Percentiles rank a stretch among this genome's conserved stretches.
Conservation (phyloP, 495 filamentous ascomycete genomes). For the Glutinoglossum americanum region DNA sequence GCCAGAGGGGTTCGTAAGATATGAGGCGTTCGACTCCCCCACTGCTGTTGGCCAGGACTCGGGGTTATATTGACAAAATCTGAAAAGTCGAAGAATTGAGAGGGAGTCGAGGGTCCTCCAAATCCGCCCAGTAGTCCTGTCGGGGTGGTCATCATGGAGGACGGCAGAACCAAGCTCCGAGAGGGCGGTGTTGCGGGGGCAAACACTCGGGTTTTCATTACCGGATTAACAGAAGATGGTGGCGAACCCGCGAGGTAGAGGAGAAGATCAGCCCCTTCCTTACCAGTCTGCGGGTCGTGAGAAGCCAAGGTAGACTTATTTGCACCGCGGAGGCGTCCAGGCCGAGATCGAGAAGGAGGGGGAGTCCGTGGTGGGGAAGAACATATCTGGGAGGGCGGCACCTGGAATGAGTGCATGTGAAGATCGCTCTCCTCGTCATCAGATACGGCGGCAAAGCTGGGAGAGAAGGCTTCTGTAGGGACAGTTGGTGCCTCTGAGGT, state of each 20-base stretch:
- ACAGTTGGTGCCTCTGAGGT: slow-evolving; percentile 48
- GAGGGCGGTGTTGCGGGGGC: slow-evolving; percentile 78
- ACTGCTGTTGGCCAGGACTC: slow-evolving; percentile 73
- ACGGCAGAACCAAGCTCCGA: slow-evolving; percentile 51
- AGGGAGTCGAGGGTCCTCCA: slow-evolving; percentile 33
- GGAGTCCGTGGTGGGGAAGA: slow-evolving; percentile 18
- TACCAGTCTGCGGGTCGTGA: slow-evolving; percentile 22
- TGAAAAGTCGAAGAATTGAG: slow-evolving; percentile 70
- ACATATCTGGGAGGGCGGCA: slow-evolving; percentile 14
- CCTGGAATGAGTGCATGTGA: slow-evolving; percentile 48
- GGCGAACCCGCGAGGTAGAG: slow-evolving; percentile 86
- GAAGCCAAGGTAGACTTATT: slow-evolving; percentile 6
- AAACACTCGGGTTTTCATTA: slow-evolving; percentile 25
- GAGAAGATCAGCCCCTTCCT: slow-evolving; percentile 78
- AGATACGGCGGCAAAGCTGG: slow-evolving; percentile 38
- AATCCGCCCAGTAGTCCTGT: slow-evolving; percentile 40
- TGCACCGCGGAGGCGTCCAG: slow-evolving; percentile 12
- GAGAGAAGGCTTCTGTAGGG: slow-evolving; percentile 32
- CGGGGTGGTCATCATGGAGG: slow-evolving; percentile 78
- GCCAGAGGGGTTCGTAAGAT: slow-evolving; percentile 36
- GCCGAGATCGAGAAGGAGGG: slow-evolving; percentile 12
- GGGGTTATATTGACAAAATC: slow-evolving; percentile 97
- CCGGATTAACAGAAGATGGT: slow-evolving; percentile 52
- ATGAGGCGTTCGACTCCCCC: slow-evolving; percentile 36
- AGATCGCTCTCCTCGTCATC: slow-evolving; percentile 67